Conservation (phyloP, 805 yeast species). For the Myxozyma kluyveri region DNA sequence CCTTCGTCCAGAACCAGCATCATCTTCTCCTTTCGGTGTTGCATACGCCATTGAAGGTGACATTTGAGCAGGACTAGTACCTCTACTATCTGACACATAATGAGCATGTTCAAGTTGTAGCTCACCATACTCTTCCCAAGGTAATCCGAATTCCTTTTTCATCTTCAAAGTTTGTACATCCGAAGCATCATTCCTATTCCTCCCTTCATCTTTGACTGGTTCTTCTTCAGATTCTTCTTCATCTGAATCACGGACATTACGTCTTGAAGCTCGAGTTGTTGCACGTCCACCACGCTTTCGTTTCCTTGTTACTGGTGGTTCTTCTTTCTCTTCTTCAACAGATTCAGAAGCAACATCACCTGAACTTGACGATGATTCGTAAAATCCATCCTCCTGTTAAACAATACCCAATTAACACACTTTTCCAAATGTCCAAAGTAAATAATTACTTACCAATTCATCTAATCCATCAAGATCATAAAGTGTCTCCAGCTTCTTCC, state of each 20-base stretch:
- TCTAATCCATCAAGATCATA: slow-evolving; percentile 62
- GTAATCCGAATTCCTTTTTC: slow-evolving; percentile 40
- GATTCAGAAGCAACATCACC: slow-evolving; percentile 17
- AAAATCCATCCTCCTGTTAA: slow-evolving; percentile 30
- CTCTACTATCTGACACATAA: slow-evolving; percentile 28
- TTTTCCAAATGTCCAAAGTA: not conserved
- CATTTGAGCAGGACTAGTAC: slow-evolving; percentile 28
- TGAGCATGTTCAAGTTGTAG: slow-evolving; percentile 46
- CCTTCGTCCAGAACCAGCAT: not conserved
- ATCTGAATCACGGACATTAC: too few species aligned
- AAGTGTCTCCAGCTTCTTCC: slow-evolving; percentile 52
- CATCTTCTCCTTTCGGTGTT: slow-evolving; percentile 5
- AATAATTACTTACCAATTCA: slow-evolving; percentile 44
- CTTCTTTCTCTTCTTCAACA: slow-evolving; percentile 13
- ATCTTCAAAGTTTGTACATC: slow-evolving; percentile 14
- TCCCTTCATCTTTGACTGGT: too few species aligned
- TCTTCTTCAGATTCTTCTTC: too few species aligned
- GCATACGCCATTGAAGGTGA: not conserved
- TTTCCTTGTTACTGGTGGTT: not conserved
- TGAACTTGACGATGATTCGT: slow-evolving; percentile 14
- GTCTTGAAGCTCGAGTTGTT: too few species aligned
- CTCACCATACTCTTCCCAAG: slow-evolving; percentile 49
- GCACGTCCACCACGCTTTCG: not conserved
- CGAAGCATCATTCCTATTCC: too few species aligned
- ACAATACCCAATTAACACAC: not conserved